Evolutionary conservation across 495 filamentous ascomycete genomes (phyloP), one percentile per base, ranked within the genome.

Genomic region (Penicillium verhagenii): DNA sequence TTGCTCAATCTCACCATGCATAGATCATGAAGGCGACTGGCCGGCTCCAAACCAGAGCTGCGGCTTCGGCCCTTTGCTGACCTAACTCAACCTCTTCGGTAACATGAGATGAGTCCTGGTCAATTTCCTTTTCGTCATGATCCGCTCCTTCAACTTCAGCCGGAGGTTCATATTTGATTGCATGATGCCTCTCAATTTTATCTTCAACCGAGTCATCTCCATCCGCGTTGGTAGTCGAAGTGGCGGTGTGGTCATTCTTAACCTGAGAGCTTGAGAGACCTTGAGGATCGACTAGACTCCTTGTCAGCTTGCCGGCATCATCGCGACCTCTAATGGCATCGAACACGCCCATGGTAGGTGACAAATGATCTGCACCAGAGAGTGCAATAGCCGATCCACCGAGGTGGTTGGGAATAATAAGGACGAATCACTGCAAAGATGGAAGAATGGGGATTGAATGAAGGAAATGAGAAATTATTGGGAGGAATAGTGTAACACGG

Each of bases 1-100:
- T 19, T 28, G 28, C 31, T 7, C 11, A 26, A 21, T 58, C 70
- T 66, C 37, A 76, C 73, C 66, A 72, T 10, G 67, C 72, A 58
- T 77, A 79, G 24, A 72, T 71, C 3, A 46, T 47, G 35, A 68
- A 62, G 1, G 72, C 63, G 1, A 59, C 66, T 2, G 58, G 56
- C 14, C 64, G 69, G 25, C 56, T 68, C 75, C 75, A 79, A 2
- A 66, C 71, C 19, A 76, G 57, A 14, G 75, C 74, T 3, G 72
- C 70, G 7, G 75, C 75, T 53, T 79, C 75, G 0, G 69, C 73
- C 50, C 74, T 76, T 47, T 75, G 70, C 7, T 73, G 59, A 45
- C 75, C 75, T 9, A 66, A 16, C 18, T 62, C 61, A 11, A 68
- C 69, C 37, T 64, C 55, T 6, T 62, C 35, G 1, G 66, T 72